Base-by-base conservation (phyloP, 2,329 filamentous ascomycete species). In the Curvularia hawaiiensis region DNA sequence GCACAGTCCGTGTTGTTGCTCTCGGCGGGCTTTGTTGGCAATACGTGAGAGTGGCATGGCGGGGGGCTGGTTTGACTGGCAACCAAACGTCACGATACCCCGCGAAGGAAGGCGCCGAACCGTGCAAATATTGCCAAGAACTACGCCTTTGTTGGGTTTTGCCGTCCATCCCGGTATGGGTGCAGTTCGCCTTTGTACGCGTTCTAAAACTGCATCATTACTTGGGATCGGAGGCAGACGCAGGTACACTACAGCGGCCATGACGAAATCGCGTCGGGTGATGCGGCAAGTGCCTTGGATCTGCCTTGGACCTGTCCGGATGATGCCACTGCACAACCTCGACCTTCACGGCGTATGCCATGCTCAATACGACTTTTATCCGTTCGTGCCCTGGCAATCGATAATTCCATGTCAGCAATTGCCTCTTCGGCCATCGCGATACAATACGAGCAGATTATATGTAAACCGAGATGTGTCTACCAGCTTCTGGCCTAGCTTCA, bases 61-160 rank as follows among this genome's bases (percentile, higher is more conserved):
- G 20, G 20, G 12, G 48, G 39, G 31, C 44, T 39, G 41, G 24
- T 57, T 39, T 40, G 38, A 35, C 22, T 46, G 48, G 14, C 40
- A 44, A 45, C 39, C 26, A n/a, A 57, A 50, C 50, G 54, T 57
- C 54, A 54, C 47, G 44, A 45, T 49, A 48, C 54, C 54, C 54
- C 50, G 50, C 41, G 51, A 57, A 57, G 54, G 35, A 53, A 31
- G 30, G n/a, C 52, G 43, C 50, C 54, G 50, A 14, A 46, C 43
- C 31, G 45, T 50, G 31, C 31, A 57, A 31, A 22, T 45, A 57
- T 57, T 57, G 54, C 54, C 54, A 57, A 57, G 54, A 14, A 31
- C 35, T 14, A 30, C 31, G n/a, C 24, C 22, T 18, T 41, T 46
- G 22, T 14, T 31, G 20, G 20, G 33, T 46, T 31, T 31, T 56